Evolutionary conservation across 2,329 filamentous ascomycete species (phyloP).

Genomic region (Alternaria solani): DNA sequence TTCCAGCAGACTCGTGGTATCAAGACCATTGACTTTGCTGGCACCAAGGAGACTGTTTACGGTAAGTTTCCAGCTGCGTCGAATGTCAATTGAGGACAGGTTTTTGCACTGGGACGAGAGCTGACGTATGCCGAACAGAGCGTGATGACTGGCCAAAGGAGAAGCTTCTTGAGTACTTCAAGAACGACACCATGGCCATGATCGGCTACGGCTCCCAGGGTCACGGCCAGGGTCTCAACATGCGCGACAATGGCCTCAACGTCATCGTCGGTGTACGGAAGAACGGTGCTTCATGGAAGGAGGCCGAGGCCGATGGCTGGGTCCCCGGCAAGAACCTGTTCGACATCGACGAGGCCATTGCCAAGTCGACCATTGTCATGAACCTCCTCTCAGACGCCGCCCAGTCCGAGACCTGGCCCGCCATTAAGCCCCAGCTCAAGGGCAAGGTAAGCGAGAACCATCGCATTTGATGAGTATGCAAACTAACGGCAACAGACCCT

Average conservation of each 20-base stretch:
- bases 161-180: conserved; percentile 99
- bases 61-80: conserved; percentile 63
- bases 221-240: conserved; percentile 98
- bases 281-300: conserved; percentile 98
- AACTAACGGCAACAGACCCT: conserved; percentile 71
- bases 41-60: conserved; percentile 91
- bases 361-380: conserved; percentile 95
- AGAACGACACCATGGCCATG: conserved; percentile 98
- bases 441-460: conserved; percentile 75
- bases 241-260: conserved; percentile 99
- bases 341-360: conserved; percentile 95
- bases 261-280: conserved; percentile 99
- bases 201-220: conserved; percentile 99
- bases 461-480: conserved; percentile 28
- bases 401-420: conserved; percentile 98
- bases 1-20: conserved; percentile 82
- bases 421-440: conserved; percentile 98
- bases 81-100: neutral
- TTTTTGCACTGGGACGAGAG: conserved; percentile 27
- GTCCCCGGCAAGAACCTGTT: conserved; percentile 98
- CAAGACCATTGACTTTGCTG: conserved; percentile 99
- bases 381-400: conserved; percentile 98
- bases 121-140: conserved; percentile 65
- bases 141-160: conserved; percentile 98
- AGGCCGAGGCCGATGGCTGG: conserved; percentile 97